phyloP scores from a whole-genome alignment of 176 grass and related monocot genomes.

The Carex littledalei region DNA sequence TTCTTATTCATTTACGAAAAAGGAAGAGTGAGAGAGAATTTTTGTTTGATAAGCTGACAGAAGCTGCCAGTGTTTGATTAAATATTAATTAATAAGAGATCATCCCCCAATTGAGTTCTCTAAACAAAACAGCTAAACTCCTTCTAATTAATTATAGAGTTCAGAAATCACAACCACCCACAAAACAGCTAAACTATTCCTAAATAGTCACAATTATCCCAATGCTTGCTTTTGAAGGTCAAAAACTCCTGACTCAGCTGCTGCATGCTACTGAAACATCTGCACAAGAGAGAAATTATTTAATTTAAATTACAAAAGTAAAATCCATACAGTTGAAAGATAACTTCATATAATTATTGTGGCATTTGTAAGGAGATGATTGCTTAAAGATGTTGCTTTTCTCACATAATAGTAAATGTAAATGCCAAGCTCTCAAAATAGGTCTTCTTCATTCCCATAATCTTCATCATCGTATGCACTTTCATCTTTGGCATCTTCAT shows the following conservation, averaged over 20 bases:
- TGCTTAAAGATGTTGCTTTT: too few species aligned
- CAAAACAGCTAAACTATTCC: conserved; percentile 8
- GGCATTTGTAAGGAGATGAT: too few species aligned
- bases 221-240: conserved; percentile 26
- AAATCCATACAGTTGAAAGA: neutral
- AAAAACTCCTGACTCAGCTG: conserved; percentile 27
- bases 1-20: neutral
- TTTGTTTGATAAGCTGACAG: too few species aligned
- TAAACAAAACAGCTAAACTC: too few species aligned
- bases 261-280: conserved; percentile 22
- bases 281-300: conserved; percentile 5
- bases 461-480: too few species aligned
- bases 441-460: too few species aligned
- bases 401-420: too few species aligned
- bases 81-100: too few species aligned
- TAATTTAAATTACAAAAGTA: neutral
- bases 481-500: too few species aligned
- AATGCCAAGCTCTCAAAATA: too few species aligned
- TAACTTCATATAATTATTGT: neutral
- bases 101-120: too few species aligned
- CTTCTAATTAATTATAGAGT: neutral
- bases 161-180: neutral
- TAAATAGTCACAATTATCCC: neutral
- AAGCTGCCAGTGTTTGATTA: too few species aligned
- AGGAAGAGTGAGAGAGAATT: neutral